These are phyloP conservation scores for Rhizopus stolonifer DNA, from an alignment of 371 early-diverging fungal genomes.

Conservation along the genomic window DNA sequence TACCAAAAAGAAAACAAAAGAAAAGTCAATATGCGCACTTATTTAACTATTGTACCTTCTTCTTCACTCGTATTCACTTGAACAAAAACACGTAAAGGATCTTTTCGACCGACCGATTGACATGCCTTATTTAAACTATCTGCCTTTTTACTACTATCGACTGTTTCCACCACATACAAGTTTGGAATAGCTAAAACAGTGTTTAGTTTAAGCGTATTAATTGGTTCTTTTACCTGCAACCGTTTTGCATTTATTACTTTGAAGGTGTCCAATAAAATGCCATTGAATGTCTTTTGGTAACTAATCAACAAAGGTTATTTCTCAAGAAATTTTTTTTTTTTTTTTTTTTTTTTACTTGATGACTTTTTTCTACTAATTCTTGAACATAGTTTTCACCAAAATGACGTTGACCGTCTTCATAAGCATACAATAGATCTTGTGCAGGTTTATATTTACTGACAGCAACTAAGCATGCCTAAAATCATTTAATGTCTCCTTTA, in stretches of 20 bases:
- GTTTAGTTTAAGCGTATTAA: background rate
- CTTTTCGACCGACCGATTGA: conserved; percentile 36
- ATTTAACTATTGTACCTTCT: conserved; percentile 55
- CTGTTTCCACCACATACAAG: conserved; percentile 87
- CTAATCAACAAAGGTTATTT: conserved; percentile 19
- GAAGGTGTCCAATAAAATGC: conserved; percentile 96
- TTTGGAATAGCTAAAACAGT: conserved; percentile 72
- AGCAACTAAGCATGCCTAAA: conserved; percentile 73
- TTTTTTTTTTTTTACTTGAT: too few relatives aligned
- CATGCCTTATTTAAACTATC: conserved; percentile 77
- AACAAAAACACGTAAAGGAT: conserved; percentile 77
- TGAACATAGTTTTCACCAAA: conserved; percentile 98
- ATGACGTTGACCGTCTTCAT: conserved; percentile 82
- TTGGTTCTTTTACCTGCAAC: conserved; percentile 56
- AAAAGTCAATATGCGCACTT: background rate
- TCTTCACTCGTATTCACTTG: conserved; percentile 96
- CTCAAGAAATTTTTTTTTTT: background rate
- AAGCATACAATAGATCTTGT: conserved; percentile 75
- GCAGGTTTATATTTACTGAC: conserved; percentile 92
- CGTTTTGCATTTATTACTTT: conserved; percentile 93
- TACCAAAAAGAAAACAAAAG: conserved; percentile 22
- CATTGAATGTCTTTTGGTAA: conserved; percentile 81
- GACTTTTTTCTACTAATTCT: conserved; percentile 90
- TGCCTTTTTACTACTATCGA: conserved; percentile 85
- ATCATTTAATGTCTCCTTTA: too few relatives aligned